Conservation (phyloP, 1,284 basidiomycete genomes). For the Ustilago crameri region DNA sequence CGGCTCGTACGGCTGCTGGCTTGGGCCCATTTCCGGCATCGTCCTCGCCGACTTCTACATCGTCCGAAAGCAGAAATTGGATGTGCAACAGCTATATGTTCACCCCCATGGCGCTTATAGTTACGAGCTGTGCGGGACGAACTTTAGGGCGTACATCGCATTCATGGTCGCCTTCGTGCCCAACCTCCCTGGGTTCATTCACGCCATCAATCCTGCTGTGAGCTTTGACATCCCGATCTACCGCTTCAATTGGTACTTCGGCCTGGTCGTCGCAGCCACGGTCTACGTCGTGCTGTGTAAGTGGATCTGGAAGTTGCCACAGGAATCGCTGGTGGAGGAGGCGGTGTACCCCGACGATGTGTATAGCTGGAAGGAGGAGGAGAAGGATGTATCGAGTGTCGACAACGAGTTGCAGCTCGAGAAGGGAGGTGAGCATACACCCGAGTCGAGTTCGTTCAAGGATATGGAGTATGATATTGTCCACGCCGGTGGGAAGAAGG, state of each 20-base stretch:
- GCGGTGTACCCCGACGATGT: slow-evolving; percentile 30
- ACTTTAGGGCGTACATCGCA: slow-evolving; percentile 27
- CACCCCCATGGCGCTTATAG: slow-evolving; percentile 27
- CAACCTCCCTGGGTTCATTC: slow-evolving; percentile 34
- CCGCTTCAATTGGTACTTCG: slow-evolving; percentile 39
- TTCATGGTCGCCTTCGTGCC: slow-evolving; percentile 28
- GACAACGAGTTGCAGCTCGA: slow-evolving; percentile 4
- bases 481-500: neutral
- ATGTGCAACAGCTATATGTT: slow-evolving; percentile 30
- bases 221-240: slow-evolving; percentile 28
- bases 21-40: slow-evolving; percentile 22
- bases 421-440: neutral
- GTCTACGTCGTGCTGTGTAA: slow-evolving; percentile 24
- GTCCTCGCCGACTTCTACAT: slow-evolving; percentile 28
- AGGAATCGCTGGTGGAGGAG: slow-evolving; percentile 19
- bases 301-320: slow-evolving; percentile 23
- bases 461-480: slow-evolving; percentile 9
- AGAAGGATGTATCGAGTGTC: slow-evolving; percentile 1
- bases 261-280: slow-evolving; percentile 9
- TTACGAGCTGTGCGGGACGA: slow-evolving; percentile 21
- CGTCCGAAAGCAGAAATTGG: slow-evolving; percentile 10
- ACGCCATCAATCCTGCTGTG: slow-evolving; percentile 32
- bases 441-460: slow-evolving; percentile 10
- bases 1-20: slow-evolving; percentile 36
- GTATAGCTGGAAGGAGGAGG: slow-evolving; percentile 14